phyloP scores from a whole-genome alignment of 129 eudicot genomes.

The Tagetes patula region DNA sequence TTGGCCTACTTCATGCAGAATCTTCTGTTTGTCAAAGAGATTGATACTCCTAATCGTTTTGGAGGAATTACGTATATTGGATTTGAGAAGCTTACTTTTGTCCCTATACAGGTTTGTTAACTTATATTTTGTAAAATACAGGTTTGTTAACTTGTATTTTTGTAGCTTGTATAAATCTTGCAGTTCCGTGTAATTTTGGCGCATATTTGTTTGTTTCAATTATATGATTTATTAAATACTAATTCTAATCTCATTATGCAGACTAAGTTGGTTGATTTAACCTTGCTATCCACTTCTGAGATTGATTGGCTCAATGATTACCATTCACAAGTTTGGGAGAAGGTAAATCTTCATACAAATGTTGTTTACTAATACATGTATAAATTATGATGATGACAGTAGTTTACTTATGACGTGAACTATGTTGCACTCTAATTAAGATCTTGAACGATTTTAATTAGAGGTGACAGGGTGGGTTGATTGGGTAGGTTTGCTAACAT shows the following conservation, averaged over 20 bases:
- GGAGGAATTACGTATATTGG: conserved; percentile 85
- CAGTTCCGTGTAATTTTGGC: background rate
- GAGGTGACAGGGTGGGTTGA: background rate
- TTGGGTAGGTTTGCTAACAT: background rate
- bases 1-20: conserved; percentile 55
- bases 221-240: background rate
- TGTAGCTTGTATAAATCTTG: background rate
- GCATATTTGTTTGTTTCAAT: background rate
- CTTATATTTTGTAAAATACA: background rate
- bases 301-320: conserved; percentile 85
- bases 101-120: conserved; percentile 80
- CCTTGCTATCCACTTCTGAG: conserved; percentile 66
- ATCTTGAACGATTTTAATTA: background rate
- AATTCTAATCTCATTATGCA: conserved; percentile 32
- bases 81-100: conserved; percentile 90
- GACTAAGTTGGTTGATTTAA: conserved; percentile 71
- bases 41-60: conserved; percentile 76
- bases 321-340: conserved; percentile 93
- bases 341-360: conserved; percentile 45
- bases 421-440: background rate
- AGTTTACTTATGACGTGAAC: background rate
- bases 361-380: conserved; percentile 13
- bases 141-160: background rate
- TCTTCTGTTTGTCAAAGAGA: conserved; percentile 76
- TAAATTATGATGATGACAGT: background rate